Evolutionary conservation across 345 rosid species (phyloP).

Genomic region (Hirschfeldia incana): DNA sequence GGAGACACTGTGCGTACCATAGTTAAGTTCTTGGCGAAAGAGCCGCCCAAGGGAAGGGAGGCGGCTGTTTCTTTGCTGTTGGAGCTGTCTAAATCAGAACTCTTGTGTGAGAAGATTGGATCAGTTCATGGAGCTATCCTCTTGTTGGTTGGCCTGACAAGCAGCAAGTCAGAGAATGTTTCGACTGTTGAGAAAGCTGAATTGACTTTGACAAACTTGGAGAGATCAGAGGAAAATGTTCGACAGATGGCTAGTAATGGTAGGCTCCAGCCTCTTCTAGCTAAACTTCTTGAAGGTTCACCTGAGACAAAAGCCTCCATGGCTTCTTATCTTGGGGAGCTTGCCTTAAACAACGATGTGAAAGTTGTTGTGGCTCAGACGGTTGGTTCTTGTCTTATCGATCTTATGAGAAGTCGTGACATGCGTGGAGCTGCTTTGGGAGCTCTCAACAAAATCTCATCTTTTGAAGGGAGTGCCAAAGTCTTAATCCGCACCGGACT

Average conservation of each 20-base stretch:
- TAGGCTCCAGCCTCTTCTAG: conserved; percentile 78
- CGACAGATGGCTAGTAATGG: conserved; percentile 90
- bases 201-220: conserved; percentile 74
- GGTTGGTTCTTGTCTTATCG: conserved; percentile 75
- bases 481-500: conserved; percentile 79
- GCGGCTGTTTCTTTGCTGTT: conserved; percentile 84
- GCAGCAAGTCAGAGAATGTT: conserved; percentile 82
- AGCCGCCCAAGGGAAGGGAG: conserved; percentile 74
- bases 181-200: conserved; percentile 87
- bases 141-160: conserved; percentile 85
- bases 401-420: conserved; percentile 69
- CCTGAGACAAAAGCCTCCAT: conserved; percentile 76
- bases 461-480: conserved; percentile 73
- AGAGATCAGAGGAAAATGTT: conserved; percentile 76
- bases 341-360: conserved; percentile 74
- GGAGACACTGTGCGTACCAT: conserved; percentile 92
- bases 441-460: conserved; percentile 86
- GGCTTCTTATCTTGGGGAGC: conserved; percentile 89
- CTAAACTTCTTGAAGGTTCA: conserved; percentile 77
- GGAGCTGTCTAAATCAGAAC: conserved; percentile 84
- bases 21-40: conserved; percentile 78
- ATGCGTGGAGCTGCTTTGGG: conserved; percentile 73
- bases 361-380: conserved; percentile 75
- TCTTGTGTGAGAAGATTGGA: conserved; percentile 89
- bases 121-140: conserved; percentile 87